A percentile compares a stretch with the other conserved stretches of the same genome.
phyloP scores from a whole-genome alignment of 441 rosid species.

The Gossypium armourianum region DNA sequence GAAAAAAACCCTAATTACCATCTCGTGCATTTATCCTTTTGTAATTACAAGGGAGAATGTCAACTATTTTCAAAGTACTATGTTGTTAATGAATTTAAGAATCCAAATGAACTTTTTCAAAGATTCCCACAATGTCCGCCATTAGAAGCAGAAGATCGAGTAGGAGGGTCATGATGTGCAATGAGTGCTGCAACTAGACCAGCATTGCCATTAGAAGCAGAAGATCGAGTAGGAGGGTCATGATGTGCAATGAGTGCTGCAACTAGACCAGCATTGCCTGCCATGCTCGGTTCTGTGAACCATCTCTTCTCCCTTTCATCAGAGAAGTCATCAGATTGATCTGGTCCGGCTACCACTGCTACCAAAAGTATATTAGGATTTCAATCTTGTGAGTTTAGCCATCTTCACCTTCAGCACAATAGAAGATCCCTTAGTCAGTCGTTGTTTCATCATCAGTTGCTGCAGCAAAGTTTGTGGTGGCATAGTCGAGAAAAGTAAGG shows the following conservation, averaged over 20 bases:
- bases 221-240: no score
- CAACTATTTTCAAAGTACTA: neutral
- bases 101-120: constrained; percentile 23
- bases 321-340: constrained; percentile 21
- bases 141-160: neutral
- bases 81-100: neutral
- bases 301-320: constrained; percentile 27
- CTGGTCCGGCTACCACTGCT: constrained; percentile 38
- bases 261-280: neutral
- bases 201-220: constrained; percentile 19
- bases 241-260: no score
- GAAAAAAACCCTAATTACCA: no score
- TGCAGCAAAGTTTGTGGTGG: constrained; percentile 24
- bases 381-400: constrained; percentile 26
- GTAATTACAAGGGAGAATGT: no score
- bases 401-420: constrained; percentile 21
- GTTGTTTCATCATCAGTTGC: constrained; percentile 33
- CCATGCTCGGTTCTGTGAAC: constrained; percentile 33
- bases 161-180: constrained; percentile 39
- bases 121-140: constrained; percentile 32
- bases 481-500: constrained; percentile 34
- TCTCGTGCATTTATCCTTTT: no score
- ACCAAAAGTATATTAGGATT: constrained; percentile 33
- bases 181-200: constrained; percentile 34
- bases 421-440: constrained; percentile 36